Base-by-base conservation (phyloP, 139 green algal species). In the Protoeuglena noctilucae region DNA sequence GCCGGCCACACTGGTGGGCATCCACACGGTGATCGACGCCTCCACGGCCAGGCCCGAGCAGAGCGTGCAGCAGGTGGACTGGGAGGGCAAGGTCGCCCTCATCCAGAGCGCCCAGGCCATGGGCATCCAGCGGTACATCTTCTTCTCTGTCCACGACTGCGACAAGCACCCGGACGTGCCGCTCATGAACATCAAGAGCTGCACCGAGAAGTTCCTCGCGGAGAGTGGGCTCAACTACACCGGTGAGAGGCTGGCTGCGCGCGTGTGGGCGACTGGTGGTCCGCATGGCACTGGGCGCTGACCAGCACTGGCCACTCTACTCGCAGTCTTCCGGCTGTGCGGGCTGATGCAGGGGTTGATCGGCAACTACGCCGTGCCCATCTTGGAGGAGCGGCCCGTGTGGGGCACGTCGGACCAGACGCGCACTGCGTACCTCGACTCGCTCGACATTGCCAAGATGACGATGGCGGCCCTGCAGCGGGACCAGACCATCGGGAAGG, bases 271-370 rank as follows among this genome's bases (percentile, higher is more conserved):
- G n/a, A n/a, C n/a, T n/a, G n/a, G n/a, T n/a, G n/a, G n/a, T n/a
- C n/a, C n/a, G n/a, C n/a, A n/a, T n/a, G n/a, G n/a, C n/a, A n/a
- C n/a, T n/a, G n/a, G n/a, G n/a, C n/a, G n/a, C n/a, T n/a, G n/a
- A n/a, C n/a, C n/a, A n/a, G n/a, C n/a, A n/a, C n/a, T n/a, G n/a
- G n/a, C n/a, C n/a, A n/a, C n/a, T n/a, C n/a, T n/a, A n/a, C n/a
- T n/a, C n/a, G n/a, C n/a, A n/a, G n/a, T n/a, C 51, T 79, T 98
- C 57, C 73, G 90, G 12, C 68, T 96, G 24, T 95, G 85, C 66
- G 89, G 90, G 30, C 96, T 97, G 72, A 93, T 95, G 77, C 74
- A 93, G 84, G 91, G 84, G 28, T 75, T 97, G 48, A 96, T 98
- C 65, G 80, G 80, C 53, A 94, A 96, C 70, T 98, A 98, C 68